Evolutionary conservation across 805 yeast genomes (phyloP), one percentile per base, ranked within the genome.

Genomic region (Ascoidea tarda): DNA sequence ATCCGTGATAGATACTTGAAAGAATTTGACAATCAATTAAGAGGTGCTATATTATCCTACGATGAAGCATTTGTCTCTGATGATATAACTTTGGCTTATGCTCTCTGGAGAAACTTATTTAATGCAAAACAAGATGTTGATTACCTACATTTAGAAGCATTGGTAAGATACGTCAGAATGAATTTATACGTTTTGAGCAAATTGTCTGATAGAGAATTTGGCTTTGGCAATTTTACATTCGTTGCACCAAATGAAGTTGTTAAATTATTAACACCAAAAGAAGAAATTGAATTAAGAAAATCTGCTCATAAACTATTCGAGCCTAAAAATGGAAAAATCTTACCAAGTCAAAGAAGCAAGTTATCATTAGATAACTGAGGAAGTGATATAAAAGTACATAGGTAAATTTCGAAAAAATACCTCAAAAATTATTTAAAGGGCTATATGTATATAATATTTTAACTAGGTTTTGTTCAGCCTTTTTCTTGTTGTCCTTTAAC

Each of bases 141-240:
- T 67, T 74, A 84, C 66, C 80, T 85, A 53, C 88, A 88, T 56
- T 70, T 93, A 48, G 97, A 90, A 66, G 90, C 93, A 12, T 73
- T 86, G 59, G 87, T 90, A n/a, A 87, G 87, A 57, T 93, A 91
- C 63, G 83, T 88, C 32, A 81, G 97, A 65, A 83, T 87, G 59
- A 96, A 93, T 64, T 70, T 93, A 50, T 93, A 90, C 63, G 91
- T 93, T 14, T 71, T 93, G 62, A 84, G 84, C 63, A 82, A 82
- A 64, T 79, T 88, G 74, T 77, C 88, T 38, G 99, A 93, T 66
- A 76, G 95, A 59, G 96, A 91, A 59, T 91, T 93, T 71, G 96
- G 95, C 1, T 79, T 86, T 59, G 99, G 99, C 38, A 79, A 82
- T 60, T 89, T 90, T 66, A 75, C 74, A 53, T 93, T 93, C 68